Conservation (phyloP, 805 yeast genomes). For the Millerozyma miso region DNA sequence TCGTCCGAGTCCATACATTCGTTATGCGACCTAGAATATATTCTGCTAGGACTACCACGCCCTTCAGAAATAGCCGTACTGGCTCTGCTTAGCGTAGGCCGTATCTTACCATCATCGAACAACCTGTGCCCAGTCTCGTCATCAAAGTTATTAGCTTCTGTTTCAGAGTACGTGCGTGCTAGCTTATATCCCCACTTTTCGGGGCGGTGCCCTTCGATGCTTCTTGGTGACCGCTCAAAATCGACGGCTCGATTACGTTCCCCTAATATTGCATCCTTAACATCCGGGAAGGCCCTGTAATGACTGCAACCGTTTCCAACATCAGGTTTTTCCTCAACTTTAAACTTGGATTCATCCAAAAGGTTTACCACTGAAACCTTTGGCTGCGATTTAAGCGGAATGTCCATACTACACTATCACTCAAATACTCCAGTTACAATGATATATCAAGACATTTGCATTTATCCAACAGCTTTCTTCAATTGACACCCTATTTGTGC, state of each 20-base stretch:
- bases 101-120: constrained; percentile 49
- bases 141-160: constrained; percentile 59
- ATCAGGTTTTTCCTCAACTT: not conserved
- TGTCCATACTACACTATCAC: constrained; percentile 25
- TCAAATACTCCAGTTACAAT: not conserved
- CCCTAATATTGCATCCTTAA: not conserved
- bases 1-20: constrained; percentile 10
- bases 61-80: constrained; percentile 8
- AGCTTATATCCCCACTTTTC: constrained; percentile 21
- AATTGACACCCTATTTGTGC: not conserved
- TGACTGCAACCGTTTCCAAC: not conserved
- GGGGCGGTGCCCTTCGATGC: not conserved
- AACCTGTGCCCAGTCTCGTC: constrained; percentile 49
- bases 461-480: not conserved
- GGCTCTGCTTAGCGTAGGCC: constrained; percentile 34
- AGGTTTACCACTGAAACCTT: constrained; percentile 34
- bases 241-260: not conserved
- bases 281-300: not conserved
- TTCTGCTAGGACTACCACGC: constrained; percentile 11
- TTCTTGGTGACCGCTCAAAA: not conserved
- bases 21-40: constrained; percentile 31
- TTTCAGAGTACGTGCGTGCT: constrained; percentile 60
- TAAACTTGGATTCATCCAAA: constrained; percentile 19
- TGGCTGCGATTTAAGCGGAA: constrained; percentile 37
- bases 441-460: not conserved